Conservation (phyloP, 768 basidiomycete genomes). For the Mycena alexandri region DNA sequence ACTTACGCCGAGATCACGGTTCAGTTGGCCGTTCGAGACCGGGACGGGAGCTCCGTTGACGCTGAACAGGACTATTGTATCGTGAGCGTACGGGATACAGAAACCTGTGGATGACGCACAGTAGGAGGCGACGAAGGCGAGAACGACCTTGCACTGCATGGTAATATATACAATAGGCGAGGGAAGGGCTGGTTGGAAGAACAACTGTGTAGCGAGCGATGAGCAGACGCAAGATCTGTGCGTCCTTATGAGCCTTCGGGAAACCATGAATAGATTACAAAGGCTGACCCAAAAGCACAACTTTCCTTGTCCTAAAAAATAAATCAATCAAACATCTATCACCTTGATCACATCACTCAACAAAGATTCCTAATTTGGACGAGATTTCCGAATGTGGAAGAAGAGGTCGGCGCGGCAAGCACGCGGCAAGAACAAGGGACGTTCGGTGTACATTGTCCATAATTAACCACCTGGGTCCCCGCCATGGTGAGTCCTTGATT, state of each 20-base stretch:
- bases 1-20: background rate
- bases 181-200: slow-evolving; percentile 2
- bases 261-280: background rate
- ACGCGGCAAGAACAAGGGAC: too few species aligned
- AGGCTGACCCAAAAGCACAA: background rate
- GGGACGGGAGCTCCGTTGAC: slow-evolving; percentile 23
- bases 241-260: background rate
- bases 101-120: background rate
- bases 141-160: slow-evolving; percentile 26
- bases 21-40: background rate
- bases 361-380: slow-evolving; percentile 12
- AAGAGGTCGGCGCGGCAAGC: background rate
- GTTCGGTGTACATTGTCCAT: too few species aligned
- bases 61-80: background rate
- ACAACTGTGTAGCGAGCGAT: too few species aligned
- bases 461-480: too few species aligned
- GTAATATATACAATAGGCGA: slow-evolving; percentile 1
- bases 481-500: too few species aligned
- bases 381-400: slow-evolving; percentile 20
- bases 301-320: background rate
- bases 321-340: too few species aligned
- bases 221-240: background rate
- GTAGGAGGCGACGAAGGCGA: slow-evolving; percentile 17
- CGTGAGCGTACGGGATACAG: background rate
- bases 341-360: background rate